Evolutionary conservation across 306 rosid species (phyloP), one percentile per base, ranked within the genome.

Genomic region (Glycine tomentella): DNA sequence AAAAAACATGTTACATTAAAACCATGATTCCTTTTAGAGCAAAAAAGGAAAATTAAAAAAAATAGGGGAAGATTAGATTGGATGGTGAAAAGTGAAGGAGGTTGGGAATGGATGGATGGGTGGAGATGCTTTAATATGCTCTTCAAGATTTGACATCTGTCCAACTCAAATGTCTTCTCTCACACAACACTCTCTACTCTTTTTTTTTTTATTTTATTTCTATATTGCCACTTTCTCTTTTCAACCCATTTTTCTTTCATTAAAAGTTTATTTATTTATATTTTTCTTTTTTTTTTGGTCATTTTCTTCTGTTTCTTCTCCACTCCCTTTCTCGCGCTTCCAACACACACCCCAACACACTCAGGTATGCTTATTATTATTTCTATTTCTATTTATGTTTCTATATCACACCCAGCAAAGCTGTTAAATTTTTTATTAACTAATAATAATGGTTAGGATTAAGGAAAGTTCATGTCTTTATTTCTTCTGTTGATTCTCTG

Each of bases 131-230:
- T 86, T 75, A 79, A 80, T 80, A 72, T 49, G 88, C 81, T 80
- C 84, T 85, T 87, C 81, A 40, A 55, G 83, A 75, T 80, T 81
- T 86, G 92, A 88, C 96, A 83, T 64, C 84, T 91, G 94, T 89
- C 89, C 78, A 11, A 42, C 71, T 70, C 49, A 63, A 49, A 9
- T 65, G 17, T 59, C 69, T 20, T 45, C 78, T 83, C 72, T 84
- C 80, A 8, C 83, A 71, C 56, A 25, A 33, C 66, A 46, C 81
- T 33, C 2, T 25, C 61, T 33, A 42, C 7, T 5, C 44, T 13
- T n/a, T n/a, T n/a, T n/a, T 25, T 25, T 25, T 25, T 25, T 2
- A 0, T 25, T 25, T 8, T 16, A 25, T 33, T 61, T 57, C 33
- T 52, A 61, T 79, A 45, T 69, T 20, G 75, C 45, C 72, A 31